These are phyloP conservation scores for Phialophora expanda DNA, from an alignment of 2,329 filamentous ascomycete genomes.

Conservation along the genomic window DNA sequence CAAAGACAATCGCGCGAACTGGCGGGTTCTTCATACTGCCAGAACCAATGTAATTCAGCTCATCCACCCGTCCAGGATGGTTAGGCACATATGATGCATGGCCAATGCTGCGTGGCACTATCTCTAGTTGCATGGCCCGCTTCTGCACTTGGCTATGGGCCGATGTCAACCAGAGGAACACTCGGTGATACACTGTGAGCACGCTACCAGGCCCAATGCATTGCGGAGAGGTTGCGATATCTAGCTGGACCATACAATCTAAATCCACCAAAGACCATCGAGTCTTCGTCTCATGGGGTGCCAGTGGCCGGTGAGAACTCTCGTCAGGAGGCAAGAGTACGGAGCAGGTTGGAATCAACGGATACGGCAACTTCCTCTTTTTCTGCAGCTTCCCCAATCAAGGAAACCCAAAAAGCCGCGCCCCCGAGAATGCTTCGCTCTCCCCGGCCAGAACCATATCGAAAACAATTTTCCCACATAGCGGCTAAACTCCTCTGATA, in stretches of 20 bases:
- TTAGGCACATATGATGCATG: slow-evolving; percentile 25
- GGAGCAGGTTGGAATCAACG: slow-evolving; percentile 1
- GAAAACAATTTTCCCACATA: not conserved
- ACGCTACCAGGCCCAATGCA: slow-evolving; percentile 10
- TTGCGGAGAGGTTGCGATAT: slow-evolving; percentile 3
- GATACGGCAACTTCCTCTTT: slow-evolving; percentile 22
- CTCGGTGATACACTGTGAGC: not conserved
- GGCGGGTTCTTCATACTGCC: slow-evolving; percentile 21
- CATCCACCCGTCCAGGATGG: slow-evolving; percentile 12
- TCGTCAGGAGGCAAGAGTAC: not conserved
- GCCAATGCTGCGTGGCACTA: slow-evolving; percentile 15
- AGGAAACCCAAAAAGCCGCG: slow-evolving; percentile 22
- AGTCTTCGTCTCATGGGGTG: slow-evolving; percentile 1
- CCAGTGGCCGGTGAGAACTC: not conserved
- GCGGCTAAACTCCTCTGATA: not conserved
- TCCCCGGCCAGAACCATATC: not conserved
- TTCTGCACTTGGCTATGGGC: slow-evolving; percentile 20
- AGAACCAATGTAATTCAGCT: slow-evolving; percentile 24
- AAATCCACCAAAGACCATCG: not conserved
- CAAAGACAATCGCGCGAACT: slow-evolving; percentile 26
- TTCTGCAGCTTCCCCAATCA: slow-evolving; percentile 21
- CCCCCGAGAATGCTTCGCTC: not conserved
- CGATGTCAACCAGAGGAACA: slow-evolving; percentile 18
- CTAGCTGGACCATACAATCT: slow-evolving; percentile 1
- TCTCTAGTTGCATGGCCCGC: slow-evolving; percentile 18